Conservation (phyloP, 2,329 filamentous ascomycete species). For the Aschersonia sp. region DNA sequence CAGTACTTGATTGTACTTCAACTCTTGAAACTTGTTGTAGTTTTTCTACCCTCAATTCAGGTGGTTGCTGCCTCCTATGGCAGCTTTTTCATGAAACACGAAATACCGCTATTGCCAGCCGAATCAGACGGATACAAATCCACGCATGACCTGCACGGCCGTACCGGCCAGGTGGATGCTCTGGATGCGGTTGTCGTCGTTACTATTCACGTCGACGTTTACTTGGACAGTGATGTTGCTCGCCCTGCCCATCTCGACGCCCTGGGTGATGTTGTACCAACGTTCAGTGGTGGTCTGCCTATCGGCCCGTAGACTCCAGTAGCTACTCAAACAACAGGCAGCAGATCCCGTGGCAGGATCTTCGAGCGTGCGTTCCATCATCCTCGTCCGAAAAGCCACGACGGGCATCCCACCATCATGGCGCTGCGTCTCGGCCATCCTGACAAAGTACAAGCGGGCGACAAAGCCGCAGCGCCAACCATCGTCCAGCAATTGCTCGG, state of each 20-base stretch:
- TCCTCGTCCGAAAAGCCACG: conserved; percentile 37
- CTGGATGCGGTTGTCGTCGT: conserved; percentile 12
- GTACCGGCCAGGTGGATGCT: conserved; percentile 18
- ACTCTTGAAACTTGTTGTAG: too few relatives aligned
- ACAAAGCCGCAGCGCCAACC: conserved; percentile 41
- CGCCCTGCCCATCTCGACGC: conserved; percentile 51
- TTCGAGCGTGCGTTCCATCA: conserved; percentile 38
- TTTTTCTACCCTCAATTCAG: too few relatives aligned
- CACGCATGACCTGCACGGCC: conserved; percentile 20
- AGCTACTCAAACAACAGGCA: conserved; percentile 40
- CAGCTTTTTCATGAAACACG: too few relatives aligned
- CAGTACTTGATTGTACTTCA: too few relatives aligned
- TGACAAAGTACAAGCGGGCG: conserved; percentile 45
- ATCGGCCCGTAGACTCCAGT: conserved; percentile 31
- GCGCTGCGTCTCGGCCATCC: conserved; percentile 13
- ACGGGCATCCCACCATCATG: conserved; percentile 12
- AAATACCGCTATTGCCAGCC: not conserved
- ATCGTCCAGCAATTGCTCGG: conserved; percentile 28
- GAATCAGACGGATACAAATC: conserved; percentile 13
- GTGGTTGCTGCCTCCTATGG: too few relatives aligned
- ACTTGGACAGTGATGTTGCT: conserved; percentile 37
- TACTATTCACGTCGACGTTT: conserved; percentile 7
- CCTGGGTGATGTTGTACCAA: conserved; percentile 44
- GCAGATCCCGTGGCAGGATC: conserved; percentile 52
- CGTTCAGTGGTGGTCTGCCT: conserved; percentile 13